These are phyloP conservation scores for Eutrema salsugineum DNA, from an alignment of 441 rosid genomes.

Conservation along the genomic window DNA sequence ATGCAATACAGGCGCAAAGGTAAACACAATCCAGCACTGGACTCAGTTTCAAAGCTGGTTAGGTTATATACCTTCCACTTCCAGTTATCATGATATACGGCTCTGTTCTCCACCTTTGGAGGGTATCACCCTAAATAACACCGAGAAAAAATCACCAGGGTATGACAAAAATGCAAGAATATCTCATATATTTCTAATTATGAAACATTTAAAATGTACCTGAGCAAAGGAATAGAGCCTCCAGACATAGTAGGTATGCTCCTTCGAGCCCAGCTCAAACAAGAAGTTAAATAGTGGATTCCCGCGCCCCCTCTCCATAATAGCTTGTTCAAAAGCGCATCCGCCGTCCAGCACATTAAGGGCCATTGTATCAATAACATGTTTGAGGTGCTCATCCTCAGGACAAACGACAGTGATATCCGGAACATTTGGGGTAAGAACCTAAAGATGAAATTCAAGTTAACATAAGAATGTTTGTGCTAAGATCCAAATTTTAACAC, in stretches of 20 bases:
- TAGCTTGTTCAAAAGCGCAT: conserved; percentile 97
- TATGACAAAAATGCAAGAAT: not conserved
- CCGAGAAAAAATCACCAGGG: not conserved
- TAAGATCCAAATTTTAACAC: conserved; percentile 48
- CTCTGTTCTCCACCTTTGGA: conserved; percentile 90
- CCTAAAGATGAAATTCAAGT: conserved; percentile 48
- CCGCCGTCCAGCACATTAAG: conserved; percentile 93
- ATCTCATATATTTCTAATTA: not conserved
- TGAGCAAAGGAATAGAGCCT: conserved; percentile 62
- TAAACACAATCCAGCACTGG: conserved; percentile 43
- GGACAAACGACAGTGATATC: conserved; percentile 88
- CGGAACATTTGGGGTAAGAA: conserved; percentile 97
- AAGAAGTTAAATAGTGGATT: conserved; percentile 84
- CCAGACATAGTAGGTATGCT: conserved; percentile 92
- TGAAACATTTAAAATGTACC: conserved; percentile 42
- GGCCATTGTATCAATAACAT: conserved; percentile 94
- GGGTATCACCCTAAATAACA: conserved; percentile 74
- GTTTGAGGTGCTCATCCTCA: conserved; percentile 77
- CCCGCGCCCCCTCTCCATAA: conserved; percentile 99
- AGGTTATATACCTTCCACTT: conserved; percentile 71
- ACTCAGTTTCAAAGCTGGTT: conserved; percentile 3
- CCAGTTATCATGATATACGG: conserved; percentile 96
- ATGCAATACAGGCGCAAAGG: not conserved
- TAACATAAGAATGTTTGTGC: conserved; percentile 72
- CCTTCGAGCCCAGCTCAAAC: conserved; percentile 93